phyloP scores from a whole-genome alignment of 106 monocot species.

The Hemerocallis citrina region DNA sequence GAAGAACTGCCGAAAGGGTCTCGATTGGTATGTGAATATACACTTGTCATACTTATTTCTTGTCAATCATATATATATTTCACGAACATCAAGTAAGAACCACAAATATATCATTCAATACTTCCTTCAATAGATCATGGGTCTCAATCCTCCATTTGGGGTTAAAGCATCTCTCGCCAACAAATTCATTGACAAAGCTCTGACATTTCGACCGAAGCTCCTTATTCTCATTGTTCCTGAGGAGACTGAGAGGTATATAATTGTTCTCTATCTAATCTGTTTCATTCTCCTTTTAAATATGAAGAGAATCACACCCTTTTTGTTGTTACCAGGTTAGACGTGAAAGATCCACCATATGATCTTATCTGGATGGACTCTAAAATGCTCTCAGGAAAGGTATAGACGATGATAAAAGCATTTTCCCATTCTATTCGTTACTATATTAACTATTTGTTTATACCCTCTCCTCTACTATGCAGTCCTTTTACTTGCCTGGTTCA shows the following conservation, averaged over 20 bases:
- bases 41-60: too few relatives aligned
- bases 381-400: conserved; percentile 59
- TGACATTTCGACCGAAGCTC: conserved; percentile 64
- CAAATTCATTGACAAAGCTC: conserved; percentile 71
- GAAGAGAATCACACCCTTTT: not conserved
- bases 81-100: too few relatives aligned
- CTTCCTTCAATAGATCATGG: conserved; percentile 81
- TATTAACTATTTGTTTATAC: too few relatives aligned
- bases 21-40: conserved; percentile 17
- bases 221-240: conserved; percentile 64
- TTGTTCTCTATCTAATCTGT: not conserved
- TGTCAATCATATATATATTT: not conserved
- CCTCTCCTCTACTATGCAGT: conserved; percentile 13
- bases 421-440: too few relatives aligned
- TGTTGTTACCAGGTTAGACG: conserved; percentile 34
- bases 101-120: too few relatives aligned
- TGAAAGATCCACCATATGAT: conserved; percentile 43
- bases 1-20: conserved; percentile 13
- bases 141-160: conserved; percentile 91
- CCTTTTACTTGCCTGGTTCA: conserved; percentile 77
- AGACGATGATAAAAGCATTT: too few relatives aligned
- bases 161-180: conserved; percentile 61
- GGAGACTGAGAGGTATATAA: conserved; percentile 52
- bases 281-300: not conserved
- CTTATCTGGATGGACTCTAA: conserved; percentile 61